These are phyloP conservation scores for Quercus cerris DNA, from an alignment of 306 rosid genomes.

Conservation along the genomic window DNA sequence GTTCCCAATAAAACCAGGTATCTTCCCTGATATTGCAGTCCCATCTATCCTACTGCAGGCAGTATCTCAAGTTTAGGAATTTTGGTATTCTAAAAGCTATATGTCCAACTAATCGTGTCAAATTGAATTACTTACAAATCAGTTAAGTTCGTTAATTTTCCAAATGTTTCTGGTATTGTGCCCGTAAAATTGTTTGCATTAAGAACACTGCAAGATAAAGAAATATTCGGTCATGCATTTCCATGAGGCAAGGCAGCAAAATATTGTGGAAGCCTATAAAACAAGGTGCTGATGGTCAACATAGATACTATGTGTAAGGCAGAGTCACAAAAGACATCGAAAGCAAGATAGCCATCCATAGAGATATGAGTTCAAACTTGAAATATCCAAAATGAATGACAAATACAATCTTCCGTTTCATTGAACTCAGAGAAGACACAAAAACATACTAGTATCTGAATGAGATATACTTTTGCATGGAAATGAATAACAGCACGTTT, in stretches of 20 bases:
- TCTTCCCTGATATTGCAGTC: constrained; percentile 47
- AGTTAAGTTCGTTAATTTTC: constrained; percentile 49
- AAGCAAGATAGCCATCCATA: not conserved
- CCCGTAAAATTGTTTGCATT: constrained; percentile 61
- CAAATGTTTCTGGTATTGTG: constrained; percentile 53
- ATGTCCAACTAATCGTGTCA: not conserved
- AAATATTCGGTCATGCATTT: not conserved
- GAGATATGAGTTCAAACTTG: not conserved
- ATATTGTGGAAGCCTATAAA: not conserved
- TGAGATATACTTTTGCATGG: not conserved
- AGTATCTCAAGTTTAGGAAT: constrained; percentile 17
- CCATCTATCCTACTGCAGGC: constrained; percentile 70
- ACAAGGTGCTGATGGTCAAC: not conserved
- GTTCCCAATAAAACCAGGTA: constrained; percentile 59
- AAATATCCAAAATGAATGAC: not conserved
- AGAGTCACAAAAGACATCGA: not conserved
- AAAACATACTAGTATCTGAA: not conserved
- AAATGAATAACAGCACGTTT: not conserved
- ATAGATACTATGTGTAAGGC: not conserved
- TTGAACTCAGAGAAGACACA: not conserved
- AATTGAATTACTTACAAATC: constrained; percentile 52
- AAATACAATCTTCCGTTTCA: not conserved
- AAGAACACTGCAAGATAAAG: constrained; percentile 40
- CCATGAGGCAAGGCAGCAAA: not conserved
- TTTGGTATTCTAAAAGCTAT: not conserved